Conservation (phyloP, 306 rosid genomes). For the Citrullus amarus region DNA sequence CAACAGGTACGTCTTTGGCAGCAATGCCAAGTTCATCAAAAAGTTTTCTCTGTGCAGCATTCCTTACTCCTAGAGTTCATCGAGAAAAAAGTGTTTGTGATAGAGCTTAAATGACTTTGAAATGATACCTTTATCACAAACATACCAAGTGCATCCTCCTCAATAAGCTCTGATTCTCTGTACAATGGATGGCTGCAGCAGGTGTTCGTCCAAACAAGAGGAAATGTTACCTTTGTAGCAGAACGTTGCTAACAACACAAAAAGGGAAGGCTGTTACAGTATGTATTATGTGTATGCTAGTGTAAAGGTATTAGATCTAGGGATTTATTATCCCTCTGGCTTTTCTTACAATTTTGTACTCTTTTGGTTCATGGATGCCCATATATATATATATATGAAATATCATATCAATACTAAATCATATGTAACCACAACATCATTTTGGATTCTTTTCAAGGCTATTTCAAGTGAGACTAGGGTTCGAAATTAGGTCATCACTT, state of each 20-base stretch:
- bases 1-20: constrained; percentile 84
- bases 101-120: background rate
- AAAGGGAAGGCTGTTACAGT: background rate
- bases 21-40: constrained; percentile 88
- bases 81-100: background rate
- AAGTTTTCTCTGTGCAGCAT: constrained; percentile 98
- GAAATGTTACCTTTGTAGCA: constrained; percentile 90
- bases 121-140: background rate
- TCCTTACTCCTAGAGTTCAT: constrained; percentile 56
- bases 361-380: background rate
- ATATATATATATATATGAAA: background rate
- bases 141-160: constrained; percentile 48
- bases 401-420: background rate
- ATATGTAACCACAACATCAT: background rate
- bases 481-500: background rate
- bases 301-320: background rate
- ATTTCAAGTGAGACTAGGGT: background rate
- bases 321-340: background rate
- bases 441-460: background rate
- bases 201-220: constrained; percentile 92
- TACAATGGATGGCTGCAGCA: constrained; percentile 77
- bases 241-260: constrained; percentile 64
- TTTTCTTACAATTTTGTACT: background rate
- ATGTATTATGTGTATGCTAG: background rate
- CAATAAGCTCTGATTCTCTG: constrained; percentile 65